A percentile compares a stretch with the other conserved stretches of the same genome.
phyloP scores from a whole-genome alignment of 2,329 filamentous ascomycete species.

The Truncatella angustata region DNA sequence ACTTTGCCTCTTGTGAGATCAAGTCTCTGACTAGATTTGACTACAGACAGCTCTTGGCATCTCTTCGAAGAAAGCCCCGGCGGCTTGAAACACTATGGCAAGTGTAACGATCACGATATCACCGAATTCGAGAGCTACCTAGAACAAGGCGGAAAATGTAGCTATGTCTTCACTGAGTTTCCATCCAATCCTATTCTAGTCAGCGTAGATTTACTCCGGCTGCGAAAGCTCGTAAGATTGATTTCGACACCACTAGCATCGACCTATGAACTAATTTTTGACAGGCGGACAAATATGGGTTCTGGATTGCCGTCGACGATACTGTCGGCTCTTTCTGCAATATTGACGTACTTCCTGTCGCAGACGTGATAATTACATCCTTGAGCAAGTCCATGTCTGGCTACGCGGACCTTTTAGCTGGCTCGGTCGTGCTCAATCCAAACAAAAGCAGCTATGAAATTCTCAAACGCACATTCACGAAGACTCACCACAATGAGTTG shows the following conservation, averaged over 20 bases:
- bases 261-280: conserved; percentile 15
- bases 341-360: conserved; percentile 46
- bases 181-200: conserved; percentile 45
- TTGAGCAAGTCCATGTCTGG: conserved; percentile 61
- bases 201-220: conserved; percentile 36
- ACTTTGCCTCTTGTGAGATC: no score
- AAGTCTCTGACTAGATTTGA: not conserved
- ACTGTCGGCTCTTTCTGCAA: conserved; percentile 48
- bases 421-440: conserved; percentile 22
- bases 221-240: conserved; percentile 40
- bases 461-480: conserved; percentile 20
- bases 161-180: conserved; percentile 49
- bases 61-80: conserved; percentile 42
- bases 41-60: conserved; percentile 41
- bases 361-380: conserved; percentile 43
- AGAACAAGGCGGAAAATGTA: conserved; percentile 36
- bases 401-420: conserved; percentile 40
- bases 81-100: conserved; percentile 47
- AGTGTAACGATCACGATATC: conserved; percentile 39
- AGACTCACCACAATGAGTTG: conserved; percentile 41
- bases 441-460: conserved; percentile 12
- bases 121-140: conserved; percentile 44
- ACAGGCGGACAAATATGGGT: conserved; percentile 37
- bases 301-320: conserved; percentile 47
- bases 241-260: not conserved